Conservation (phyloP, 148 eudicot genomes). For the Camellia lanceoleosa region DNA sequence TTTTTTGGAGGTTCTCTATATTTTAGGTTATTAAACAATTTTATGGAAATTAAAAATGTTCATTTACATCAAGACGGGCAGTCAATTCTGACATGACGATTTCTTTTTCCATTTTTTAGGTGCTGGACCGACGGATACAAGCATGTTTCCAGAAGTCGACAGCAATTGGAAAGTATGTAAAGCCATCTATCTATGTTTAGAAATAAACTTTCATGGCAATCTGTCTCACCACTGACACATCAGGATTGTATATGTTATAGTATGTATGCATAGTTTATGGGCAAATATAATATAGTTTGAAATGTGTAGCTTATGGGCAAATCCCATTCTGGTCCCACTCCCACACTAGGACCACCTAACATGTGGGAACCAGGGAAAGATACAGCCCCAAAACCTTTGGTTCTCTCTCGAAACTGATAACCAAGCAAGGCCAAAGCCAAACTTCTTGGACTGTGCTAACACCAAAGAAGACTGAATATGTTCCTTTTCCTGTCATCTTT, state of each 20-base stretch:
- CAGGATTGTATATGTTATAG: background rate
- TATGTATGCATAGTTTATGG: background rate
- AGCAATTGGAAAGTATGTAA: slow-evolving; percentile 87
- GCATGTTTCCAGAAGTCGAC: slow-evolving; percentile 90
- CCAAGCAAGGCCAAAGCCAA: background rate
- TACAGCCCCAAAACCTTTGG: background rate
- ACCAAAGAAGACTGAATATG: too few species aligned
- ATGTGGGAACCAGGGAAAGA: background rate
- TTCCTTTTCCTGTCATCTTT: too few species aligned
- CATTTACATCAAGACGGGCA: background rate
- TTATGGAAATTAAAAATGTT: background rate
- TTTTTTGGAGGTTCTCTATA: background rate
- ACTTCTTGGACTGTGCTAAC: too few species aligned
- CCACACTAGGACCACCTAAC: background rate
- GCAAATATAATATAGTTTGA: background rate
- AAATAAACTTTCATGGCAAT: background rate
- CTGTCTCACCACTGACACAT: background rate
- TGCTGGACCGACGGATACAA: slow-evolving; percentile 50
- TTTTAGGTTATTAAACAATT: background rate
- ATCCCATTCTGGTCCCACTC: background rate
- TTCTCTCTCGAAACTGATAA: background rate
- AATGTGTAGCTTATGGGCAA: background rate
- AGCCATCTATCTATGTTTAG: slow-evolving; percentile 5
- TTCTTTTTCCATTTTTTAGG: slow-evolving; percentile 36
- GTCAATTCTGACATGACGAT: slow-evolving; percentile 4